These are phyloP conservation scores for Plasmodium gonderi DNA, from an alignment of 169 alveolate species.

Conservation along the genomic window DNA sequence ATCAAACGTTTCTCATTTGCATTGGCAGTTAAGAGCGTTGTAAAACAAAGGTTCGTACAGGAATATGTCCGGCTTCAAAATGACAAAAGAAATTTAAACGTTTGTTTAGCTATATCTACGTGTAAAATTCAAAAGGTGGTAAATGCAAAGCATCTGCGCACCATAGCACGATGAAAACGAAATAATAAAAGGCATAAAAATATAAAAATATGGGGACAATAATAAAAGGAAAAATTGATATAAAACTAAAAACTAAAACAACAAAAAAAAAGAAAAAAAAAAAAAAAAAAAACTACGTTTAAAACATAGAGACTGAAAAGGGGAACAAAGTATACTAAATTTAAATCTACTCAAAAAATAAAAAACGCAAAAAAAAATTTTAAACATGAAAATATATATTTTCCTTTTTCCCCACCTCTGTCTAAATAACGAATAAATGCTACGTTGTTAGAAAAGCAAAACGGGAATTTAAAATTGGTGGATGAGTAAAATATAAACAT, in stretches of 20 bases:
- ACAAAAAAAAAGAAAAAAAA: background rate
- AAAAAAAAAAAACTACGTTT: background rate
- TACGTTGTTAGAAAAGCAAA: conserved; percentile 4
- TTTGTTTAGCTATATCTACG: conserved; percentile 8
- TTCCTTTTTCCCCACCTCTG: background rate
- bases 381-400: background rate
- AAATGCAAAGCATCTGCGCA: background rate
- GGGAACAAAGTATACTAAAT: background rate
- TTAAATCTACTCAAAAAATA: conserved; percentile 21
- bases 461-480: conserved; percentile 1
- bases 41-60: background rate
- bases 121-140: background rate
- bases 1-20: background rate
- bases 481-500: background rate
- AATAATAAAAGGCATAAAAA: background rate
- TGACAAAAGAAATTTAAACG: background rate
- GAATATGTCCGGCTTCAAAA: background rate
- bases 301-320: background rate
- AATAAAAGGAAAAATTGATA: background rate
- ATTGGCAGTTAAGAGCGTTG: conserved; percentile 5
- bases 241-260: conserved; percentile 55
- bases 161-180: background rate
- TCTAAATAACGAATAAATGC: conserved; percentile 6
- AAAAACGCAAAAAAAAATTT: conserved; percentile 4
- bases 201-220: background rate